phyloP scores from a whole-genome alignment of 2,329 filamentous ascomycete genomes.

The Beauveria brongniartii region DNA sequence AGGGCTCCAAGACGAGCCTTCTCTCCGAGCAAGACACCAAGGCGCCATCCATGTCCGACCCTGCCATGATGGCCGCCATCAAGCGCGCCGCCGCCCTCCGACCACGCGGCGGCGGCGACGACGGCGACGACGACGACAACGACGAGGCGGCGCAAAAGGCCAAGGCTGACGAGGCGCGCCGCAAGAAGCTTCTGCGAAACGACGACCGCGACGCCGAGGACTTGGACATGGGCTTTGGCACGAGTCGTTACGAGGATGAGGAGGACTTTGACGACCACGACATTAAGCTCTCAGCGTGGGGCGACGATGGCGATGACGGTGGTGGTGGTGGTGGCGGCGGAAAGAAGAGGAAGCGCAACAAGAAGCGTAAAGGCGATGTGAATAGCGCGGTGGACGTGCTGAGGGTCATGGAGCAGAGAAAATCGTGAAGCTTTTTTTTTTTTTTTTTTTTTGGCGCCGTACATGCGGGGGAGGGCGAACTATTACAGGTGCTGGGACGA shows the following conservation, averaged over 20 bases:
- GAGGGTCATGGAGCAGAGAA: constrained; percentile 61
- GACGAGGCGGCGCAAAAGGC: constrained; percentile 31
- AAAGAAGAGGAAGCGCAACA: constrained; percentile 60
- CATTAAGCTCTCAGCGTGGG: constrained; percentile 62
- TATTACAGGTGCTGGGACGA: not conserved
- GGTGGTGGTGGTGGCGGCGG: constrained; percentile 35
- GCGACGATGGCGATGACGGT: constrained; percentile 36
- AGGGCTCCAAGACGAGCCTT: constrained; percentile 47
- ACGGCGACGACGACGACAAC: constrained; percentile 16
- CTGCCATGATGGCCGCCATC: constrained; percentile 73
- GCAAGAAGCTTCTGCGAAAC: constrained; percentile 64
- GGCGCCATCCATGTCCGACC: constrained; percentile 57
- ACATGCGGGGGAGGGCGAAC: not conserved
- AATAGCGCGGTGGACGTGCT: constrained; percentile 77
- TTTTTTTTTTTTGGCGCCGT: not conserved
- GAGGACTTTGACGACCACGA: constrained; percentile 67
- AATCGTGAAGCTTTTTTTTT: constrained; percentile 20
- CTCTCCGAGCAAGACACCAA: constrained; percentile 44
- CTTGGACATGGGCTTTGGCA: constrained; percentile 91
- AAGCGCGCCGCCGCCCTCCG: constrained; percentile 70
- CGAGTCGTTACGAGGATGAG: constrained; percentile 77
- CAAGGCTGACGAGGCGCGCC: constrained; percentile 55
- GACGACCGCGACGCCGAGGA: constrained; percentile 79
- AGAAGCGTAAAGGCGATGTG: constrained; percentile 70
- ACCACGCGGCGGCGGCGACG: constrained; percentile 32